These are phyloP conservation scores for Plantago elongata DNA, from an alignment of 257 asterid genomes.

Conservation along the genomic window DNA sequence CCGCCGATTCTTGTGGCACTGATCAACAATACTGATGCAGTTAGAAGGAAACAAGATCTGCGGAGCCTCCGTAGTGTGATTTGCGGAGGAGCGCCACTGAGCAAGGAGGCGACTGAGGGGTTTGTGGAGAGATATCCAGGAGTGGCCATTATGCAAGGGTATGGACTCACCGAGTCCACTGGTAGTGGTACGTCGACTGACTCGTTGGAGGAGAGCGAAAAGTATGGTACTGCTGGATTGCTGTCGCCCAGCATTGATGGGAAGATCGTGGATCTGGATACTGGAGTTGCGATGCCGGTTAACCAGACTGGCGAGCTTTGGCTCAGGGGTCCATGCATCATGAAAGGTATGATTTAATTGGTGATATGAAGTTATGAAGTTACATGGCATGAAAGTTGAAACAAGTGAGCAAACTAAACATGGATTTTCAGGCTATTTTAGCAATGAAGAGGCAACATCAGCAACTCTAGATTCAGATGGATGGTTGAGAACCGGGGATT, in stretches of 20 bases:
- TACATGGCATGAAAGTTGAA: too few relatives aligned
- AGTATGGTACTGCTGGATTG: constrained; percentile 76
- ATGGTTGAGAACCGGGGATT: constrained; percentile 93
- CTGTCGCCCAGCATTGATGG: constrained; percentile 74
- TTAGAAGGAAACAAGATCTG: constrained; percentile 15
- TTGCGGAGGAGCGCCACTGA: constrained; percentile 81
- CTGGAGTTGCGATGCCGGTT: constrained; percentile 41
- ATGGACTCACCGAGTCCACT: constrained; percentile 44
- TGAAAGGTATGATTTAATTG: constrained; percentile 64
- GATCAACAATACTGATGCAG: constrained; percentile 17
- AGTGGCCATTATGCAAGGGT: constrained; percentile 18
- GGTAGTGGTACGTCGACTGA: constrained; percentile 71
- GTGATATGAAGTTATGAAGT: too few relatives aligned
- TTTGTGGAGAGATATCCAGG: constrained; percentile 59
- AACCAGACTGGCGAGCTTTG: constrained; percentile 76
- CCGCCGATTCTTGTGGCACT: constrained; percentile 29
- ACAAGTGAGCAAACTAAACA: too few relatives aligned
- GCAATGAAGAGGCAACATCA: constrained; percentile 86
- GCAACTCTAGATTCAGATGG: constrained; percentile 72
- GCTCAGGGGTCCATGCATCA: constrained; percentile 73
- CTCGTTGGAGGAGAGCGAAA: constrained; percentile 72
- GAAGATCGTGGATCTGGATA: constrained; percentile 70
- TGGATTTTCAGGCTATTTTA: constrained; percentile 59
- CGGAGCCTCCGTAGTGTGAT: constrained; percentile 8
- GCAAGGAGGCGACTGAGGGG: constrained; percentile 76